Evolutionary conservation across 176 grass and related monocot species (phyloP).

Genomic region (Microstegium vimineum): DNA sequence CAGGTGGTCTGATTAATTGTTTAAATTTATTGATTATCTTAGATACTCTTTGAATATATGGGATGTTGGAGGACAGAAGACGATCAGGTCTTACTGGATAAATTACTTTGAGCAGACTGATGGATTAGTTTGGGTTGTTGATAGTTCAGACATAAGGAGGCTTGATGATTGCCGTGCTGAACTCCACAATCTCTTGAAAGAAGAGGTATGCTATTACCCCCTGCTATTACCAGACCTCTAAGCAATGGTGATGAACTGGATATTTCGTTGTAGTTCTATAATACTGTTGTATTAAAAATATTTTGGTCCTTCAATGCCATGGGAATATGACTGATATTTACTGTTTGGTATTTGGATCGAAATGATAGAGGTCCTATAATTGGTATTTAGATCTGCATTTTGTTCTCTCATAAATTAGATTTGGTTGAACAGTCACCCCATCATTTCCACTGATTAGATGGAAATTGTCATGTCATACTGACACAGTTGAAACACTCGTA

Average conservation of each 20-base stretch:
- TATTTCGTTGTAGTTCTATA: not conserved
- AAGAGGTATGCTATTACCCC: constrained; percentile 72
- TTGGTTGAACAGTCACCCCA: not conserved
- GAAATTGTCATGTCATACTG: no score
- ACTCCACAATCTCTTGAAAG: constrained; percentile 93
- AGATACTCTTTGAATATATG: constrained; percentile 89
- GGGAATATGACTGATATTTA: not conserved
- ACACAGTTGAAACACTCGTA: no score
- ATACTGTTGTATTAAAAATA: not conserved
- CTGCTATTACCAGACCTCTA: constrained; percentile 15
- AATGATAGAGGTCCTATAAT: not conserved
- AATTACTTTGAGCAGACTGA: constrained; percentile 99
- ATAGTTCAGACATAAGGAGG: constrained; percentile 78
- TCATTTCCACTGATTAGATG: not conserved
- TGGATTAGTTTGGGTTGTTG: constrained; percentile 83
- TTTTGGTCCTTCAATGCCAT: not conserved
- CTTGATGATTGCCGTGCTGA: constrained; percentile 80
- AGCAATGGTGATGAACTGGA: not conserved
- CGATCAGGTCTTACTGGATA: constrained; percentile 85
- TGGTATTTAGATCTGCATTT: not conserved
- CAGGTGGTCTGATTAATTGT: not conserved
- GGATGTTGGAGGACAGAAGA: constrained; percentile 95
- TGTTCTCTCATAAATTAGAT: not conserved
- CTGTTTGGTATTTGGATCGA: not conserved
- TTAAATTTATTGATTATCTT: constrained; percentile 15